Percentiles rank a stretch among this genome's conserved stretches.
These are phyloP conservation scores for Kwoniella mangroviensis DNA, from an alignment of 768 basidiomycete species.

Conservation along the genomic window DNA sequence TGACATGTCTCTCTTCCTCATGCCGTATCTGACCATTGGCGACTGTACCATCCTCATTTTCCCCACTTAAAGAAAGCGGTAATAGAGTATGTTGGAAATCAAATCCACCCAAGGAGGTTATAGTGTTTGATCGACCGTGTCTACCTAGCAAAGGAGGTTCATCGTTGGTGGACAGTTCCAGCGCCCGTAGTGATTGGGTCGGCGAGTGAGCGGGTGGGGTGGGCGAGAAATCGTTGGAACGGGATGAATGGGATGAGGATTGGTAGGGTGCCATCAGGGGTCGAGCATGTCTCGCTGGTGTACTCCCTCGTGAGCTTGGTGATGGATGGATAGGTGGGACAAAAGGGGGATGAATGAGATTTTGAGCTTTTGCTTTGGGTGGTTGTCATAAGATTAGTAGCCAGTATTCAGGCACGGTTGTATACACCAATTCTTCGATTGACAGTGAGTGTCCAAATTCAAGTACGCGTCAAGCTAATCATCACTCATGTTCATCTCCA, in stretches of 20 bases:
- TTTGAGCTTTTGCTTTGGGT: not conserved
- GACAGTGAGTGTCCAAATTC: not conserved
- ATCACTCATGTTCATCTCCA: conserved; percentile 9
- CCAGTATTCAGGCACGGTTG: conserved; percentile 12
- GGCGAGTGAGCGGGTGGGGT: conserved; percentile 62
- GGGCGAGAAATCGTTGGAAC: conserved; percentile 25
- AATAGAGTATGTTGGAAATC: conserved; percentile 78
- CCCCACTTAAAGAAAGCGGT: conserved; percentile 75
- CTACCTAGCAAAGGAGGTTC: conserved; percentile 13
- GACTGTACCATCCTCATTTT: conserved; percentile 62
- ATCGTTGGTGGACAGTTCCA: conserved; percentile 66
- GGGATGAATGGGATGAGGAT: conserved; percentile 10
- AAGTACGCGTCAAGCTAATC: conserved; percentile 15
- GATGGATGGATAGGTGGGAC: not conserved
- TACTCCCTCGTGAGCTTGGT: not conserved
- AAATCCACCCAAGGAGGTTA: conserved; percentile 61
- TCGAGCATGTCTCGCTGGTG: not conserved
- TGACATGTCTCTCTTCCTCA: conserved; percentile 71
- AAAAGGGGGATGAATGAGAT: not conserved
- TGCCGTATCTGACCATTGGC: conserved; percentile 61
- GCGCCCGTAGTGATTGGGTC: conserved; percentile 73
- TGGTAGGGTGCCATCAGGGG: conserved; percentile 22
- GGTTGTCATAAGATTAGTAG: not conserved
- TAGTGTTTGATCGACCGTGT: conserved; percentile 35
- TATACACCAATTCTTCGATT: not conserved